Evolutionary conservation across 2,329 filamentous ascomycete species (phyloP).

Genomic region (Claviceps monticola): DNA sequence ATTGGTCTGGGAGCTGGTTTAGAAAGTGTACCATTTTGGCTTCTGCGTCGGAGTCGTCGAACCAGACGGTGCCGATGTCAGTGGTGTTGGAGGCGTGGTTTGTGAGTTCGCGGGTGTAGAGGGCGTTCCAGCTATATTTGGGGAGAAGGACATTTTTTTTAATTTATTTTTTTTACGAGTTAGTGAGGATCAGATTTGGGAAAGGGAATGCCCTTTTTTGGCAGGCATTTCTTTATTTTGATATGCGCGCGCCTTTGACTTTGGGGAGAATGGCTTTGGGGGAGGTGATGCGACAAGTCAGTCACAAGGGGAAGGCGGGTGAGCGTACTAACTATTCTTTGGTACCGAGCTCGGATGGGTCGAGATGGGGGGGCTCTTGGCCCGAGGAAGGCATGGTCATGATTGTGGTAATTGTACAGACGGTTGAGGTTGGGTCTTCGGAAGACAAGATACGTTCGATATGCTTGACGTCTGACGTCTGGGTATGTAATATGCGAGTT

Average conservation of each 20-base stretch:
- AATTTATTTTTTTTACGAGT: neutral
- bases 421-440: no score
- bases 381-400: neutral
- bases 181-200: no score
- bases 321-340: slow-evolving; percentile 57
- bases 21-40: slow-evolving; percentile 64
- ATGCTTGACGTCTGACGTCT: no score
- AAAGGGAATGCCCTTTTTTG: no score
- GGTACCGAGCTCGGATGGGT: slow-evolving; percentile 69
- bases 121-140: slow-evolving; percentile 54
- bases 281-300: no score
- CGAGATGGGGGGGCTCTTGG: slow-evolving; percentile 36
- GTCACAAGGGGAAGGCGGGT: neutral
- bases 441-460: no score
- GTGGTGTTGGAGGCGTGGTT: slow-evolving; percentile 59
- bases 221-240: no score
- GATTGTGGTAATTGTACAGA: neutral
- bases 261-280: no score
- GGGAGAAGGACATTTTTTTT: neutral
- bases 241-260: no score
- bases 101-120: slow-evolving; percentile 56
- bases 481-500: no score
- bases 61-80: slow-evolving; percentile 89
- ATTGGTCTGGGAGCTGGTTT: slow-evolving; percentile 19
- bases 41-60: slow-evolving; percentile 83